Percentiles rank a stretch among this genome's conserved stretches.
Evolutionary conservation across 2,329 filamentous ascomycete genomes (phyloP).

Genomic region (Clarireedia hainanense): DNA sequence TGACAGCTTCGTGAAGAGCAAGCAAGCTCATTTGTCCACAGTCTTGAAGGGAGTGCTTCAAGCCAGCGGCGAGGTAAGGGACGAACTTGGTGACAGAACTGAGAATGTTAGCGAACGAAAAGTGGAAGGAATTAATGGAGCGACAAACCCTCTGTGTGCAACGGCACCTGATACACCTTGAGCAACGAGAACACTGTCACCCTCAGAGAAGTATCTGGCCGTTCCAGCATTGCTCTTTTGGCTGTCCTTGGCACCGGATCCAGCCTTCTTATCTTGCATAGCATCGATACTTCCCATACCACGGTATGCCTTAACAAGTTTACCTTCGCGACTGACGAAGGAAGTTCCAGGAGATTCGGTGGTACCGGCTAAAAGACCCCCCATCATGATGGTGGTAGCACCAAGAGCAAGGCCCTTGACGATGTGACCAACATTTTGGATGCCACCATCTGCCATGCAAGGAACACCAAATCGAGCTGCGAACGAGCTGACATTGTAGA

Average conservation of each 20-base stretch:
- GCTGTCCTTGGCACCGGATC: conserved; percentile 65
- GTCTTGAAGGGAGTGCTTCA: conserved; percentile 97
- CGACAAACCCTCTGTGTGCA: conserved; percentile 56
- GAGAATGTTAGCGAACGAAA: conserved; percentile 1
- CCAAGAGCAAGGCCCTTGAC: conserved; percentile 96
- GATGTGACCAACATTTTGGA: conserved; percentile 98
- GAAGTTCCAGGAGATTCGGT: conserved; percentile 96
- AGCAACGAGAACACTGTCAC: conserved; percentile 86
- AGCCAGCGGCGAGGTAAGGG: conserved; percentile 87
- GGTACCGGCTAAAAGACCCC: conserved; percentile 90
- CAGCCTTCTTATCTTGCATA: conserved; percentile 99
- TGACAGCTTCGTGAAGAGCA: conserved; percentile 68
- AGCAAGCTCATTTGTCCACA: conserved; percentile 76
- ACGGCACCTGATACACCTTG: conserved; percentile 91
- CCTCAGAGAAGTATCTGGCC: conserved; percentile 96
- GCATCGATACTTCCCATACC: conserved; percentile 98
- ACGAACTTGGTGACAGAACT: conserved; percentile 84
- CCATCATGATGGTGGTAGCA: conserved; percentile 98
- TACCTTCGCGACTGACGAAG: conserved; percentile 91
- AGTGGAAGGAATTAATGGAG: background rate
- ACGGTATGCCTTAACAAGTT: conserved; percentile 98
- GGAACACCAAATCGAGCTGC: conserved; percentile 91
- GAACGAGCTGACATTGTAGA: conserved; percentile 83
- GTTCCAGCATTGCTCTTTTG: conserved; percentile 88
- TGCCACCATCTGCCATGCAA: conserved; percentile 94